Percentiles rank a stretch among this genome's conserved stretches.
Evolutionary conservation across 495 filamentous ascomycete genomes (phyloP).

Genomic region (Talaromyces trachyspermus): DNA sequence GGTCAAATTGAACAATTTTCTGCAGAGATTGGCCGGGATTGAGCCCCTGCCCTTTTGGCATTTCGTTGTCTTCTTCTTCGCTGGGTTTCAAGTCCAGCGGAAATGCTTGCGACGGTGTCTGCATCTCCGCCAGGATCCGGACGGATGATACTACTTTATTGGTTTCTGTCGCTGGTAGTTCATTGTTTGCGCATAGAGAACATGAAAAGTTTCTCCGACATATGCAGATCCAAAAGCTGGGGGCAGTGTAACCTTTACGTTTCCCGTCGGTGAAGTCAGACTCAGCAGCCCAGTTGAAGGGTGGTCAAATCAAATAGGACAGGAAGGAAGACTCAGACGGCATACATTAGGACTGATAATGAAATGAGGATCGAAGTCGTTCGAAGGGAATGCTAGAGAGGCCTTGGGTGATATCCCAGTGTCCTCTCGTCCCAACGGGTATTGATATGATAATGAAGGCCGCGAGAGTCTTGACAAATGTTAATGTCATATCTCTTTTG

Average conservation of each 20-base stretch:
- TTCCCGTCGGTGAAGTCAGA: constrained; percentile 5
- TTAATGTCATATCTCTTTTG: neutral
- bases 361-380: constrained; percentile 41
- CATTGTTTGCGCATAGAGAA: constrained; percentile 91
- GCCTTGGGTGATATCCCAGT: constrained; percentile 43
- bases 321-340: neutral
- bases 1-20: constrained; percentile 74
- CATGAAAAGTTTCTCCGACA: constrained; percentile 94
- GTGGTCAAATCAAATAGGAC: too few species aligned
- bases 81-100: constrained; percentile 47
- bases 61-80: constrained; percentile 26
- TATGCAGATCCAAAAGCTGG: constrained; percentile 90
- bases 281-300: too few species aligned
- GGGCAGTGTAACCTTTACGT: constrained; percentile 70
- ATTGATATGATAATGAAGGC: constrained; percentile 48
- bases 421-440: constrained; percentile 46
- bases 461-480: constrained; percentile 40
- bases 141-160: constrained; percentile 62
- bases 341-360: constrained; percentile 54
- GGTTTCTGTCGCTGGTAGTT: constrained; percentile 42
- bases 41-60: constrained; percentile 39
- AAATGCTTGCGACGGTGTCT: constrained; percentile 65
- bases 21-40: constrained; percentile 66
- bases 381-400: constrained; percentile 46
- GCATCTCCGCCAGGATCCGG: constrained; percentile 85